Evolutionary conservation across 306 rosid genomes (phyloP), one percentile per base, ranked within the genome.

Genomic region (Cercis canadensis): DNA sequence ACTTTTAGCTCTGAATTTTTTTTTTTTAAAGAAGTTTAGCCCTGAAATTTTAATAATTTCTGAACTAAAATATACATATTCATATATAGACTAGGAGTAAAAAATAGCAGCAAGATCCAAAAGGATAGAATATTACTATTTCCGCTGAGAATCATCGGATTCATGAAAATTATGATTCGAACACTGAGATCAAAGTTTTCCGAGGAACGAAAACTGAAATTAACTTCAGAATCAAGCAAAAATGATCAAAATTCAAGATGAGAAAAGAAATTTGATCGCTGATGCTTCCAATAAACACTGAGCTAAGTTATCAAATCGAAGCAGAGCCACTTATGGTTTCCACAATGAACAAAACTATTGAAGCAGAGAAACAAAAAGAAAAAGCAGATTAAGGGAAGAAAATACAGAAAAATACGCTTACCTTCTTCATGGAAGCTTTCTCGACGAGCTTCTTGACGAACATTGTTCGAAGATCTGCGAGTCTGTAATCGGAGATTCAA

Each of bases 381-480:
- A 39, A 4, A 12, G 16, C 11, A 24, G 10, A 14, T 39, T 11
- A 50, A 21, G 51, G 19, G 24, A n/a, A 17, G 41, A 69, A 21
- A 11, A 60, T 6, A 45, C 4, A 21, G 12, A 33, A 29, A 65
- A 15, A 37, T 31, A 37, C 21, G 40, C 63, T 59, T 39, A 85
- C 98, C 96, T 87, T 93, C 82, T 83, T 88, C 46, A 46, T 58
- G 51, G 97, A 82, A 75, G 98, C 98, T 79, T 88, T 93, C 85
- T 81, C 94, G 32, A 90, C 96, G 13, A 93, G 84, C 77, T 87
- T 93, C 79, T 79, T 90, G 21, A 88, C 87, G 51, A 93, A 93
- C 98, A 93, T 93, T 53, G 72, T 31, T 32, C 61, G 41, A 61
- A 32, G 84, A 71, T 74, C 72, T 54, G 47, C 6, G 62, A 72